Percentiles rank a stretch among this genome's conserved stretches.
phyloP scores from a whole-genome alignment of 2,329 filamentous ascomycete genomes.

The Fusarium sp. region DNA sequence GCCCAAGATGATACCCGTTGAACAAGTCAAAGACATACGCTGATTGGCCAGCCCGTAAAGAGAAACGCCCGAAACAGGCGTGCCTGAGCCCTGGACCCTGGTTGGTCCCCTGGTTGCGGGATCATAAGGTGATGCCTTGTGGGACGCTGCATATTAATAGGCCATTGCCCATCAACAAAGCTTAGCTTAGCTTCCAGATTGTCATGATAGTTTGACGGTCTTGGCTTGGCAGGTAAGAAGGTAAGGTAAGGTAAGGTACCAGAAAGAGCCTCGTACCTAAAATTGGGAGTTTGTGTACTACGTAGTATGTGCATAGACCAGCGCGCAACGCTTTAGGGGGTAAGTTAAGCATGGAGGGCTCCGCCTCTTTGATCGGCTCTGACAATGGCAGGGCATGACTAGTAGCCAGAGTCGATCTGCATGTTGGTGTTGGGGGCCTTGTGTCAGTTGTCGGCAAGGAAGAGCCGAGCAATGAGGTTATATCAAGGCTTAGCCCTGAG shows the following conservation, averaged over 20 bases:
- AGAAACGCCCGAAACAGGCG: slow-evolving; percentile 22
- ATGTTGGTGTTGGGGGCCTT: slow-evolving; percentile 1
- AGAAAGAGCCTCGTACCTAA: too few species aligned
- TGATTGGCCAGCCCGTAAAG: slow-evolving; percentile 27
- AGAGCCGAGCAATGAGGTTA: slow-evolving; percentile 5
- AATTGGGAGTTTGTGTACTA: too few species aligned
- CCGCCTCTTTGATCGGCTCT: background rate
- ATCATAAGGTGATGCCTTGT: slow-evolving; percentile 25
- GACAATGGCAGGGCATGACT: slow-evolving; percentile 11
- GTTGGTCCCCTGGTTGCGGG: slow-evolving; percentile 17
- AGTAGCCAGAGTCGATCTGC: background rate
- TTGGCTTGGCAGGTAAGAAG: slow-evolving; percentile 24
- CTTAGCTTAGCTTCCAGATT: background rate
- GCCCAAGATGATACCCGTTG: background rate
- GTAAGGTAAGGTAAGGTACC: background rate
- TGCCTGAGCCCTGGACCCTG: slow-evolving; percentile 3
- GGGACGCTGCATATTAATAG: slow-evolving; percentile 13
- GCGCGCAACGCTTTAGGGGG: too few species aligned
- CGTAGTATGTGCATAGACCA: too few species aligned
- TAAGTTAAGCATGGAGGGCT: background rate
- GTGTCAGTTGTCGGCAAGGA: slow-evolving; percentile 23
- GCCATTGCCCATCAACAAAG: slow-evolving; percentile 9
- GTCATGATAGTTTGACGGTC: slow-evolving; percentile 9
- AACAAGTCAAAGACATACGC: background rate
- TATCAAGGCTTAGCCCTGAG: slow-evolving; percentile 27